These are phyloP conservation scores for Penicillium thymicola DNA, from an alignment of 2,329 filamentous ascomycete genomes.

Conservation along the genomic window DNA sequence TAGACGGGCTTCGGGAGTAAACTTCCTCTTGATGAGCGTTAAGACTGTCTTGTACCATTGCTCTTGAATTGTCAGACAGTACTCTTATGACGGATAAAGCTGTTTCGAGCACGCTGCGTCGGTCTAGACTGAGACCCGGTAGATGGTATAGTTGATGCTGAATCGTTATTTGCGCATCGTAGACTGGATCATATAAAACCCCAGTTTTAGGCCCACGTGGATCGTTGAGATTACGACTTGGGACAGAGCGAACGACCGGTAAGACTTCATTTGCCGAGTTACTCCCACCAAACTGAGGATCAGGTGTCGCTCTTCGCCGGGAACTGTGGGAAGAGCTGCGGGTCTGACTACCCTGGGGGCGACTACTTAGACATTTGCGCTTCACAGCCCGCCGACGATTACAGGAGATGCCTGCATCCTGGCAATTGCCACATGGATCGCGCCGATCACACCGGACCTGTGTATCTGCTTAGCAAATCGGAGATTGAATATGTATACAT, in stretches of 20 bases:
- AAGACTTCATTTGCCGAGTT: background rate
- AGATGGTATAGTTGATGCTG: slow-evolving; percentile 7
- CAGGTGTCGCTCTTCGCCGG: background rate
- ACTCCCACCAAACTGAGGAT: background rate
- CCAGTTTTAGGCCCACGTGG: background rate
- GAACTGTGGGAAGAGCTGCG: background rate
- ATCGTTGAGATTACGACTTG: background rate
- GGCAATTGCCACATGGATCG: slow-evolving; percentile 23
- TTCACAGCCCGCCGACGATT: slow-evolving; percentile 10
- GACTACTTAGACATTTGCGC: background rate
- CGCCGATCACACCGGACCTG: slow-evolving; percentile 24
- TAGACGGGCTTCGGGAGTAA: slow-evolving; percentile 8
- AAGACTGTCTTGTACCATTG: background rate
- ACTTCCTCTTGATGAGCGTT: background rate
- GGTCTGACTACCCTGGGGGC: background rate
- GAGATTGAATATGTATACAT: background rate
- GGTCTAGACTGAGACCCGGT: slow-evolving; percentile 7
- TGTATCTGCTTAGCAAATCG: background rate
- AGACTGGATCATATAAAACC: slow-evolving; percentile 12
- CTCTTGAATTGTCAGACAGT: background rate
- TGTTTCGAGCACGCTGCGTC: slow-evolving; percentile 14
- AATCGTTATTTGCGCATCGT: slow-evolving; percentile 16
- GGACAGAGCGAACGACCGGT: background rate
- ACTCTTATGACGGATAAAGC: slow-evolving; percentile 11
- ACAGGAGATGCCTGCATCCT: slow-evolving; percentile 17